A percentile compares a stretch with the other conserved stretches of the same genome.
phyloP scores from a whole-genome alignment of 768 basidiomycete genomes.

The Leccinum variicolor region DNA sequence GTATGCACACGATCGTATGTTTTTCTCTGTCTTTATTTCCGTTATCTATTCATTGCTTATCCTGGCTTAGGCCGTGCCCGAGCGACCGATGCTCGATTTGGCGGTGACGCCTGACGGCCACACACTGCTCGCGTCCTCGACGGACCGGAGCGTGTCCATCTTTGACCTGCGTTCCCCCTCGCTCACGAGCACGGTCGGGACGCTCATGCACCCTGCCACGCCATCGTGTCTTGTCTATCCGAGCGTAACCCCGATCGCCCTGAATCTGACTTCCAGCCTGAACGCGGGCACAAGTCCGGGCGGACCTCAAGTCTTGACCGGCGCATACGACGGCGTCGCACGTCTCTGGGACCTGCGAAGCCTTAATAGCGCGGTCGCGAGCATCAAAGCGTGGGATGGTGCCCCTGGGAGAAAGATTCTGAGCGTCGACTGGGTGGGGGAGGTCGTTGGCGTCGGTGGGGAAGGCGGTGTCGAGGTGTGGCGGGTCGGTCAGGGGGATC shows the following conservation, averaged over 20 bases:
- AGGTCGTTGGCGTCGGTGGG: slow-evolving; percentile 56
- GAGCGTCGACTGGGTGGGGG: slow-evolving; percentile 54
- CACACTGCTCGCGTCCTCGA: slow-evolving; percentile 59
- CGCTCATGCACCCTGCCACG: slow-evolving; percentile 59
- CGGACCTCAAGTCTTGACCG: slow-evolving; percentile 59
- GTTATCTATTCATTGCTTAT: neutral
- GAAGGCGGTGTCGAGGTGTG: slow-evolving; percentile 67
- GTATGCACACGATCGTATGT: slow-evolving; percentile 61
- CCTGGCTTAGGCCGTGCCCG: slow-evolving; percentile 52
- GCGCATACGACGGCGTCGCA: slow-evolving; percentile 75
- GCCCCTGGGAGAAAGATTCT: slow-evolving; percentile 49
- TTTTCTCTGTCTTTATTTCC: neutral
- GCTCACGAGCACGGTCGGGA: slow-evolving; percentile 35
- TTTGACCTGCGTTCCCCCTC: slow-evolving; percentile 60
- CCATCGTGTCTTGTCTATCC: slow-evolving; percentile 56
- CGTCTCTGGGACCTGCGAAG: slow-evolving; percentile 79
- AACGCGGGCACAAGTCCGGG: neutral
- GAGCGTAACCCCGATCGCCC: neutral
- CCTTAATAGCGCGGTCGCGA: slow-evolving; percentile 58
- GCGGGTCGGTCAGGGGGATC: slow-evolving; percentile 41
- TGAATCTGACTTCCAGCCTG: neutral
- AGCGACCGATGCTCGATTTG: slow-evolving; percentile 73
- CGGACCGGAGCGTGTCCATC: slow-evolving; percentile 69
- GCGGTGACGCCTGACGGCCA: slow-evolving; percentile 42
- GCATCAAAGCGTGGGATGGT: slow-evolving; percentile 59